Percentiles rank a stretch among this genome's conserved stretches.
These are phyloP conservation scores for Ganoderma sp. DNA, from an alignment of 1,284 basidiomycete genomes.

Conservation along the genomic window DNA sequence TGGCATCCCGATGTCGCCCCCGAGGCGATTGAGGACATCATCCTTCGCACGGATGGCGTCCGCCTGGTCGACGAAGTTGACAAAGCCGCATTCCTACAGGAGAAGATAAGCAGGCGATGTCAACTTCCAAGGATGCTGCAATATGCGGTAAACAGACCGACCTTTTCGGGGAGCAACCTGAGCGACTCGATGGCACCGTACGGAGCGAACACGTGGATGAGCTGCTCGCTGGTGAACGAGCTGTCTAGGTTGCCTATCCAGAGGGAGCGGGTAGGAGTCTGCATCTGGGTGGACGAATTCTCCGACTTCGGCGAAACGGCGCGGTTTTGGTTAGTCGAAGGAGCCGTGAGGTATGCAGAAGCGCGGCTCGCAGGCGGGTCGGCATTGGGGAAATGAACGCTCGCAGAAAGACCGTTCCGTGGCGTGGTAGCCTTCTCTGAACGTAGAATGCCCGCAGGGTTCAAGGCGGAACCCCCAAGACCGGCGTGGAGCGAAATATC, in stretches of 20 bases:
- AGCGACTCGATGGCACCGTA: conserved; percentile 97
- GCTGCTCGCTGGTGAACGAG: conserved; percentile 90
- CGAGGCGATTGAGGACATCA: conserved; percentile 92
- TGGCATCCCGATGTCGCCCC: conserved; percentile 92
- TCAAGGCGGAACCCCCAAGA: conserved; percentile 47
- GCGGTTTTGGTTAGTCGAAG: conserved; percentile 61
- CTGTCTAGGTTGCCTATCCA: conserved; percentile 99
- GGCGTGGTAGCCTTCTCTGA: conserved; percentile 53
- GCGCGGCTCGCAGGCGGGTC: conserved; percentile 62
- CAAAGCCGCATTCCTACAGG: conserved; percentile 92
- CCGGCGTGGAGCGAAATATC: conserved; percentile 53
- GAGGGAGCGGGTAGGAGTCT: conserved; percentile 92
- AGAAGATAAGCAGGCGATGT: conserved; percentile 20
- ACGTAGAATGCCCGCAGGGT: conserved; percentile 64
- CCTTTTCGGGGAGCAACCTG: conserved; percentile 94
- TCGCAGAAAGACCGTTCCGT: conserved; percentile 58
- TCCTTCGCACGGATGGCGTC: conserved; percentile 97
- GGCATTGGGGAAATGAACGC: conserved; percentile 72
- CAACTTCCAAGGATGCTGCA: conserved; percentile 13
- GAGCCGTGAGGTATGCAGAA: conserved; percentile 71
- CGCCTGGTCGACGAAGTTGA: conserved; percentile 94
- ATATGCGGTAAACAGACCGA: conserved; percentile 42
- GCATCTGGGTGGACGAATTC: conserved; percentile 68
- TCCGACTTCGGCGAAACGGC: conserved; percentile 82
- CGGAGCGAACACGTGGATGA: conserved; percentile 92